Conservation (phyloP, 352 stramenopile genomes). For the Phytophthora pluvialis region DNA sequence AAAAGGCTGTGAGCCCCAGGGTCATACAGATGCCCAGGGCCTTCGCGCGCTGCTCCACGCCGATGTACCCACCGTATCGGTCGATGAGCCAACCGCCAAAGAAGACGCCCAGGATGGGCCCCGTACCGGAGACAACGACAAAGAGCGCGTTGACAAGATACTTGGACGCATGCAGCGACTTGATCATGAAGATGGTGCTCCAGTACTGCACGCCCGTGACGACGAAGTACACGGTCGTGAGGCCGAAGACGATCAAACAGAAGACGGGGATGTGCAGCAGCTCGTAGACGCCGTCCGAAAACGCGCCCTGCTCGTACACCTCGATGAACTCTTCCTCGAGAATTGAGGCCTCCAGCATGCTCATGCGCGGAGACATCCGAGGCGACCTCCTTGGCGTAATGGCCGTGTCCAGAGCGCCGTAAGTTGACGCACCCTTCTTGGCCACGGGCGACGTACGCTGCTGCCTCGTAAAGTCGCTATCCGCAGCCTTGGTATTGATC, state of each 20-base stretch:
- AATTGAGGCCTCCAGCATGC: constrained; percentile 67
- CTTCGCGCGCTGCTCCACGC: constrained; percentile 74
- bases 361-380: constrained; percentile 53
- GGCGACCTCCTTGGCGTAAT: constrained; percentile 45
- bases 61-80: constrained; percentile 78
- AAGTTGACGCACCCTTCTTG: constrained; percentile 39
- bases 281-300: constrained; percentile 66
- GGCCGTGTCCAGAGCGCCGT: constrained; percentile 61
- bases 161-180: constrained; percentile 83
- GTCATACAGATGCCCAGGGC: constrained; percentile 81
- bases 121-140: constrained; percentile 80
- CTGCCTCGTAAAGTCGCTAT: constrained; percentile 3
- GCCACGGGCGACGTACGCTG: constrained; percentile 29
- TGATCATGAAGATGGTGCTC: constrained; percentile 90
- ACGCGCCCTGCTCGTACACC: constrained; percentile 71
- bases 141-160: constrained; percentile 86
- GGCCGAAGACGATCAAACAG: constrained; percentile 74
- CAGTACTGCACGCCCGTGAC: constrained; percentile 89
- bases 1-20: constrained; percentile 70
- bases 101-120: constrained; percentile 83
- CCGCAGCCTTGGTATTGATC: constrained; percentile 12
- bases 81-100: constrained; percentile 85
- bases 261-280: constrained; percentile 79
- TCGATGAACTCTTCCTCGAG: constrained; percentile 80
- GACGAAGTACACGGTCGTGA: constrained; percentile 88